Evolutionary conservation across 805 yeast species (phyloP), one percentile per base, ranked within the genome.

Genomic region (Cyberlindnera sargentensis): DNA sequence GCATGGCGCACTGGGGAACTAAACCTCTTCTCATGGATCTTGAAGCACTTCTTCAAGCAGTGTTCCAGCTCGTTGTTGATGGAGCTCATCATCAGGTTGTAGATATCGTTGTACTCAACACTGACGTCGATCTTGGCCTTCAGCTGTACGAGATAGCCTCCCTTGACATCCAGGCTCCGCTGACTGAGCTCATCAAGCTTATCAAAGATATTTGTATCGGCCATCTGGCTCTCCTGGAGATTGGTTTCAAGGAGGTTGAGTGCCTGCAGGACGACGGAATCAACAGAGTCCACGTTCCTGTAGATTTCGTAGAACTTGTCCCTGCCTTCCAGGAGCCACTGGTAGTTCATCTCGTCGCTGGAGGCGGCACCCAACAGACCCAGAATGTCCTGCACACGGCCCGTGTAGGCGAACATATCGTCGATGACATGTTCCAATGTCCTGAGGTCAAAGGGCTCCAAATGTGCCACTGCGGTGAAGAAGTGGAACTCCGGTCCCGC

Each of bases 91-190:
- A 73, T 68, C 30, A 59, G 56, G 26, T 55, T 52, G 32, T 61
- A 63, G 24, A 75, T 64, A 46, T 75, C 81, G 44, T 64, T 56
- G 50, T 64, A 73, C 46, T 73, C 76, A 10, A 64, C 56, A 1
- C 71, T 61, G 4, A 71, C 57, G 43, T 68, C 75, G 5, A 72
- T 53, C 33, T 57, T 53, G 25, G 56, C 46, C 51, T 68, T 67
- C 39, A 63, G 56, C 0, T 54, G 49, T 2, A 55, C 41, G 11
- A 65, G 41, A 37, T 54, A 43, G 11, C 57, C 58, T 42, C 62
- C 61, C 24, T 67, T 55, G n/a, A 57, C 45, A 7, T 36, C 40
- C 30, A 53, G 29, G 46, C 47, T 37, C 52, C 48, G 8, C 50
- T 51, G 52, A 59, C 70, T 46, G 64, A 66, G 39, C 60, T 56